These are phyloP conservation scores for Serendipita vermifera DNA, from an alignment of 768 basidiomycete species.

Conservation along the genomic window DNA sequence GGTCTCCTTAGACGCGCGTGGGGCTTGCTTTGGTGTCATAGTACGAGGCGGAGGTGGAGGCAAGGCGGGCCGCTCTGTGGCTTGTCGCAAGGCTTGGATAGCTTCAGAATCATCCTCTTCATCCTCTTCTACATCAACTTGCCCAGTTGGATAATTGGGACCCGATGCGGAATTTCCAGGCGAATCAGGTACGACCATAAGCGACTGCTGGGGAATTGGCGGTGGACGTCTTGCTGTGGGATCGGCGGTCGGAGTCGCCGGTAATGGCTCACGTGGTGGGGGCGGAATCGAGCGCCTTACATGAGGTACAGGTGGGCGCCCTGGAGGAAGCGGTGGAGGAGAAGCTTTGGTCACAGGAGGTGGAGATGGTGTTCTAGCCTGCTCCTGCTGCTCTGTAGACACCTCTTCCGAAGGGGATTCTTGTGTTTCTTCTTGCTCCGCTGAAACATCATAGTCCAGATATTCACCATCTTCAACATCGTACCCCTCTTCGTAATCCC, in stretches of 20 bases:
- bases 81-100: neutral
- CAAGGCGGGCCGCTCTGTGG: neutral
- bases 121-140: constrained; percentile 9
- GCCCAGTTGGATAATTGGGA: neutral
- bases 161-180: neutral
- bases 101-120: constrained; percentile 9
- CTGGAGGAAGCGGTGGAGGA: constrained; percentile 9
- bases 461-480: neutral
- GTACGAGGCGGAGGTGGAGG: neutral
- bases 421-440: neutral
- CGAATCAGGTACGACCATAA: neutral
- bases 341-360: neutral
- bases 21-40: neutral
- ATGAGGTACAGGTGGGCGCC: neutral
- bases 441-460: neutral
- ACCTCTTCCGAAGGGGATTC: too few relatives aligned
- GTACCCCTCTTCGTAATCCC: neutral
- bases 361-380: neutral
- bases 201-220: neutral
- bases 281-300: constrained; percentile 6
- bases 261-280: neutral
- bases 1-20: constrained; percentile 7
- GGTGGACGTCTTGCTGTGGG: neutral
- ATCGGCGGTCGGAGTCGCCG: neutral
- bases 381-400: too few relatives aligned